Evolutionary conservation across 1,284 basidiomycete species (phyloP).

Genomic region (Heterobasidion occidentale): DNA sequence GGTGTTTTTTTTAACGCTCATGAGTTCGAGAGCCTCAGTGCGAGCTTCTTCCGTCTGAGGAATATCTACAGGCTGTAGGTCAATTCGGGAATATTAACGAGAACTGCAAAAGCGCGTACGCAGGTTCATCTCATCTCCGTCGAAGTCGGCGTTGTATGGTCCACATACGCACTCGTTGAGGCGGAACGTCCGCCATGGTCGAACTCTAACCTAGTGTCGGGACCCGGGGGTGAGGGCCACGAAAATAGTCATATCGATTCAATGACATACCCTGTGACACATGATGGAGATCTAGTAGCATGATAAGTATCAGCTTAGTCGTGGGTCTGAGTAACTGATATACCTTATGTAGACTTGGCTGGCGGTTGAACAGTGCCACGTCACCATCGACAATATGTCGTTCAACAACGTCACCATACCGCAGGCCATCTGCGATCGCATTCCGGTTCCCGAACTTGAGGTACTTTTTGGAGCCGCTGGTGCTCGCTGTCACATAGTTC

Average conservation of each 20-base stretch:
- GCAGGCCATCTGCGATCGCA: slow-evolving; percentile 70
- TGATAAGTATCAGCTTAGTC: no score
- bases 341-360: slow-evolving; percentile 93
- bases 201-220: slow-evolving; percentile 63
- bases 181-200: slow-evolving; percentile 97
- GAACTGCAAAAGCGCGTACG: slow-evolving; percentile 41
- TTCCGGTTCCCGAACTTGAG: slow-evolving; percentile 74
- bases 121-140: slow-evolving; percentile 99
- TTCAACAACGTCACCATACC: slow-evolving; percentile 87
- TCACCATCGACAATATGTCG: slow-evolving; percentile 95
- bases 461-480: slow-evolving; percentile 78
- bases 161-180: slow-evolving; percentile 99
- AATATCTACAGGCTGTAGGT: slow-evolving; percentile 62
- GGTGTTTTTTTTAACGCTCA: slow-evolving; percentile 97
- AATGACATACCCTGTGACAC: slow-evolving; percentile 76
- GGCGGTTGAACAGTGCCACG: slow-evolving; percentile 97
- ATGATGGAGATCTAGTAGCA: slow-evolving; percentile 85
- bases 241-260: background rate
- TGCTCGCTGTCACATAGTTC: slow-evolving; percentile 83
- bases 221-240: background rate
- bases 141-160: slow-evolving; percentile 99
- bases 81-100: background rate
- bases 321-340: background rate
- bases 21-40: slow-evolving; percentile 94
- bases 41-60: slow-evolving; percentile 99